These are phyloP conservation scores for Medicago truncatula DNA, from an alignment of 306 rosid species.

Conservation along the genomic window DNA sequence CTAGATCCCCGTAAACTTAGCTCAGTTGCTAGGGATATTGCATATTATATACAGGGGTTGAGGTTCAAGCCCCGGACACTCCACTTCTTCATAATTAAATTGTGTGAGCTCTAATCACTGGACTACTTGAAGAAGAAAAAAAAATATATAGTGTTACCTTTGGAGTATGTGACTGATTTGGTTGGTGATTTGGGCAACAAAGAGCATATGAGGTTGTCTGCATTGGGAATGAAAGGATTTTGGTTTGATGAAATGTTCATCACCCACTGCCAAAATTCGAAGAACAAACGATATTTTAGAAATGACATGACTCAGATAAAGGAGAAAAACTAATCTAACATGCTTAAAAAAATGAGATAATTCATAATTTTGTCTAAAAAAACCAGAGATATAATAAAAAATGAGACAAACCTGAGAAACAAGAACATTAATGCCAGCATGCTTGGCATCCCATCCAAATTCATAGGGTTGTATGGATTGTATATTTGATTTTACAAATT, in stretches of 20 bases:
- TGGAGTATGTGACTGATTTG: slow-evolving; percentile 44
- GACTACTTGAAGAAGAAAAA: no score
- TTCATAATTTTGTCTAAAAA: no score
- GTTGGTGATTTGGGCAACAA: slow-evolving; percentile 50
- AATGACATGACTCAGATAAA: no score
- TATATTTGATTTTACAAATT: slow-evolving; percentile 42
- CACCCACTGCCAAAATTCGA: slow-evolving; percentile 42
- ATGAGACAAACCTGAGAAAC: slow-evolving; percentile 44
- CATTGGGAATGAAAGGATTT: slow-evolving; percentile 41
- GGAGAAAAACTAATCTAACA: no score
- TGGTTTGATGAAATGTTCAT: slow-evolving; percentile 37
- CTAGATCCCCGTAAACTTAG: no score
- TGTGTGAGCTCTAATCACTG: no score
- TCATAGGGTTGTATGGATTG: slow-evolving; percentile 4
- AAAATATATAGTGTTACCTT: slow-evolving; percentile 22
- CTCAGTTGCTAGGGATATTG: no score
- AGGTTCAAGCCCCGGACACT: no score
- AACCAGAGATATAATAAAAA: neutral
- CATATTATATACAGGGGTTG: no score
- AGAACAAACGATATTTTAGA: neutral
- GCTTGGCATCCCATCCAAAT: slow-evolving; percentile 64
- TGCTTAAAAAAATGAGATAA: no score
- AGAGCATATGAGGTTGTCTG: slow-evolving; percentile 53
- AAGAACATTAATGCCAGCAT: slow-evolving; percentile 63
- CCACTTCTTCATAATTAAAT: no score